phyloP scores from a whole-genome alignment of 768 basidiomycete genomes.

The Pleurotus salmoneostramineus region DNA sequence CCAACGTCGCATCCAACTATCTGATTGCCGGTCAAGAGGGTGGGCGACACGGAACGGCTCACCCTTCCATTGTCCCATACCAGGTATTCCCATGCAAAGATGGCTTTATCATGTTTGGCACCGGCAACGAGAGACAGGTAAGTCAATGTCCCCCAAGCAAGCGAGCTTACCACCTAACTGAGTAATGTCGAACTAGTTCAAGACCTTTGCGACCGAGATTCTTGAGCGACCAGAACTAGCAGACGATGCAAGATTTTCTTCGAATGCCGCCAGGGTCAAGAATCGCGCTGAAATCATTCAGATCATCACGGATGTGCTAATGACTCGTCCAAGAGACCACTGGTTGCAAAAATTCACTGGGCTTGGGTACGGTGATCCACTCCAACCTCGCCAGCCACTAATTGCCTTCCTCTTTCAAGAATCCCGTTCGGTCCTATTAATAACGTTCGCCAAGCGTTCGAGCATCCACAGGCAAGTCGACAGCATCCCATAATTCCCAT shows the following conservation, averaged over 20 bases:
- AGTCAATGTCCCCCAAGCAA: not conserved
- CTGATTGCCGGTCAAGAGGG: conserved; percentile 84
- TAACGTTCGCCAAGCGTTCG: conserved; percentile 84
- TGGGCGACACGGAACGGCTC: conserved; percentile 84
- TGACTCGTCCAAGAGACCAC: conserved; percentile 53
- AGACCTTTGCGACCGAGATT: conserved; percentile 57
- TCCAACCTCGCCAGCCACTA: not conserved
- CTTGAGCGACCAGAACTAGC: conserved; percentile 58
- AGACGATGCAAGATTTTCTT: conserved; percentile 60
- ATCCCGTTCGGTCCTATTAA: conserved; percentile 92
- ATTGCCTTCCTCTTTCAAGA: not conserved
- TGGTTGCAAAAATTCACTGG: conserved; percentile 80
- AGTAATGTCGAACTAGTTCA: conserved; percentile 48
- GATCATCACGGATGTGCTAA: conserved; percentile 61
- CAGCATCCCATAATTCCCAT: too few relatives aligned
- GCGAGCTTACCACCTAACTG: too few relatives aligned
- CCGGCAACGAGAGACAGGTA: conserved; percentile 86
- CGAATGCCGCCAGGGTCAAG: conserved; percentile 71
- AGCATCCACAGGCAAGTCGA: conserved; percentile 62
- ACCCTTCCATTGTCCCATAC: conserved; percentile 93
- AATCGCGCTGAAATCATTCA: conserved; percentile 68
- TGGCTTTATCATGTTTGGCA: conserved; percentile 91
- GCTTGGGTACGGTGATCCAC: conserved; percentile 53
- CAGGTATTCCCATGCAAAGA: conserved; percentile 86
- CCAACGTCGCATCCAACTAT: conserved; percentile 92